Evolutionary conservation across 78 protist species (phyloP), one percentile per base, ranked within the genome.

Genomic region (Dictyostelium firmibasis): DNA sequence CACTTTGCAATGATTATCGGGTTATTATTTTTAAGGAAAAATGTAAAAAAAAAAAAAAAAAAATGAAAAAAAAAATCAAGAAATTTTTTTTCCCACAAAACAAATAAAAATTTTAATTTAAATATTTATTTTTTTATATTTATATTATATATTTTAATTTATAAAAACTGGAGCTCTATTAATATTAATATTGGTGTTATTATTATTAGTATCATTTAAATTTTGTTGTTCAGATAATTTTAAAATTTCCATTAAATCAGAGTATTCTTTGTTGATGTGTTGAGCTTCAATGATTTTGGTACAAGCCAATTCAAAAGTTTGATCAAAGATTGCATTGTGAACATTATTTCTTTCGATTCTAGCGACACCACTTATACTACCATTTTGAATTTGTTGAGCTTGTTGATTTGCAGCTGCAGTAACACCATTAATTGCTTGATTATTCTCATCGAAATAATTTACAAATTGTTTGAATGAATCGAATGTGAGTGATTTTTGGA

Each of bases 381-480:
- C 53, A 38, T 35, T 38, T n/a, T 77, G 47, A 36, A n/a, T 27
- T 35, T 77, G 83, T 77, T 77, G 83, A 6, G n/a, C 29, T 77
- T 35, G 57, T 77, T 35, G 83, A 41, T 77, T 25, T 77, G 33
- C 29, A 38, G 83, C 44, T 3, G 83, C 18, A 9, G 83, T 35
- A 35, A 20, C 44, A 20, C 50, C 23, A 35, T 41, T 35, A 14
- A 43, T n/a, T 0, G 60, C 6, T 11, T 38, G 64, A 14, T 27
- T 47, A 38, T 18, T 47, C 3, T 27, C 47, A 23, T 83, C 77
- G 25, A 41, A 29, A 62, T 27, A 25, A 29, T n/a, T 20, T 27
- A 60, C 79, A 70, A 81, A 89, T 69, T 81, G 84, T 81, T 89
- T 89, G 44, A 89, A 89, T 10, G 94, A 89, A 33, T 89, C 94